Evolutionary conservation across 2,329 filamentous ascomycete genomes (phyloP).

Genomic region (Eutypella sp.): DNA sequence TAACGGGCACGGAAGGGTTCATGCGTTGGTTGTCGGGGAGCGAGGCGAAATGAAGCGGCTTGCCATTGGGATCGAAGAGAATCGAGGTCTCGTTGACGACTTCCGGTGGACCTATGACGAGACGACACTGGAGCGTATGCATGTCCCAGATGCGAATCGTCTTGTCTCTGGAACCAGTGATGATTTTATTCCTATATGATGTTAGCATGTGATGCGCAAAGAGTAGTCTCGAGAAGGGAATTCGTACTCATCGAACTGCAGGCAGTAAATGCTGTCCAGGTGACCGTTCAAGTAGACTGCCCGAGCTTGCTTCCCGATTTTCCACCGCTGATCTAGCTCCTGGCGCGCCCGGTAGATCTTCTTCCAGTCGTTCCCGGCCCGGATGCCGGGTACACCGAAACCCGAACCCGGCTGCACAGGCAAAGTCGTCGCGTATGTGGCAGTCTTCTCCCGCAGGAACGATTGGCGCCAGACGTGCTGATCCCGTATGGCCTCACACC

Average conservation of each 20-base stretch:
- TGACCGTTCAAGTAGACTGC: constrained; percentile 91
- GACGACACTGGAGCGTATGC: constrained; percentile 76
- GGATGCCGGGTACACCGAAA: constrained; percentile 49
- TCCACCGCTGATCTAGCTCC: constrained; percentile 76
- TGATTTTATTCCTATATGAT: constrained; percentile 73
- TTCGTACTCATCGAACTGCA: constrained; percentile 91
- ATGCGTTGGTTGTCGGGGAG: constrained; percentile 43
- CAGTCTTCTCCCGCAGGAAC: constrained; percentile 56
- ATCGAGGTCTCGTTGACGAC: constrained; percentile 51
- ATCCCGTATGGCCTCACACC: constrained; percentile 43
- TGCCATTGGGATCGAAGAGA: constrained; percentile 46
- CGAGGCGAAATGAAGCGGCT: constrained; percentile 51
- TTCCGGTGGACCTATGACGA: constrained; percentile 77
- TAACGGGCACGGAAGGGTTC: constrained; percentile 46
- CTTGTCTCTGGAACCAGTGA: constrained; percentile 91
- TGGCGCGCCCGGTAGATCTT: constrained; percentile 74
- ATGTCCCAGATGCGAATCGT: constrained; percentile 97
- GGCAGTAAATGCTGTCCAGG: constrained; percentile 92
- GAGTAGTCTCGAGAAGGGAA: not conserved
- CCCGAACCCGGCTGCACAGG: constrained; percentile 49
- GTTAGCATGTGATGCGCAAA: constrained; percentile 27
- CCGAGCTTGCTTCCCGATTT: constrained; percentile 62
- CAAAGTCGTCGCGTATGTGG: constrained; percentile 53
- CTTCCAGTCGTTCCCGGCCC: constrained; percentile 74
- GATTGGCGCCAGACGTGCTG: constrained; percentile 61